Conservation (phyloP, 2,329 filamentous ascomycete species). For the Stachybotrys elegans region DNA sequence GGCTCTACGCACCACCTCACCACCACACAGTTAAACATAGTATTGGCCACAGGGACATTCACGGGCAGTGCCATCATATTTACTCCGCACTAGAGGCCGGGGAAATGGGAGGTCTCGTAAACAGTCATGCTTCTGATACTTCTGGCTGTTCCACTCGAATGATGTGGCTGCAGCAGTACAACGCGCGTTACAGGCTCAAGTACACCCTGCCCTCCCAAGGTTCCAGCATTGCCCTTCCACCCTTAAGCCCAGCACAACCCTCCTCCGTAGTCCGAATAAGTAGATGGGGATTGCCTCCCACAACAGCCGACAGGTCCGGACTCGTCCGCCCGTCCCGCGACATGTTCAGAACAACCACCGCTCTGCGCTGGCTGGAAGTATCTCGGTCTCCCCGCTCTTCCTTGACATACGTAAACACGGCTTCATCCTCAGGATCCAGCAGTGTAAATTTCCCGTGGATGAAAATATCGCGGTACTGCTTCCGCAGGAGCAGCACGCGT, state of each 20-base stretch:
- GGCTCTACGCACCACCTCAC: no score
- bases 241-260: background rate
- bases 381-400: no score
- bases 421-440: conserved; percentile 41
- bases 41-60: no score
- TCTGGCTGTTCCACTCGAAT: no score
- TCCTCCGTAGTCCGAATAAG: conserved; percentile 17
- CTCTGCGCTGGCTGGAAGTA: conserved; percentile 17
- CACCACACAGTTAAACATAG: no score
- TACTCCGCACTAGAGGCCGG: no score
- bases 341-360: conserved; percentile 42
- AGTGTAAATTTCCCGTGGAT: conserved; percentile 58
- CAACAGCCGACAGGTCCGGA: conserved; percentile 14
- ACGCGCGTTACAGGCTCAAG: no score
- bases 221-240: conserved; percentile 7
- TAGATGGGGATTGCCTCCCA: conserved; percentile 17
- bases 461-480: conserved; percentile 52
- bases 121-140: no score
- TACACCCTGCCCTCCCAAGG: conserved; percentile 25
- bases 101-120: no score
- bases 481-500: conserved; percentile 44
- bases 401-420: conserved; percentile 53
- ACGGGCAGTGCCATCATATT: no score
- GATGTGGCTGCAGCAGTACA: no score
- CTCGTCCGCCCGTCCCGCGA: conserved; percentile 26